These are phyloP conservation scores for Neoboletus brunneissimus DNA, from an alignment of 768 basidiomycete species.

Conservation along the genomic window DNA sequence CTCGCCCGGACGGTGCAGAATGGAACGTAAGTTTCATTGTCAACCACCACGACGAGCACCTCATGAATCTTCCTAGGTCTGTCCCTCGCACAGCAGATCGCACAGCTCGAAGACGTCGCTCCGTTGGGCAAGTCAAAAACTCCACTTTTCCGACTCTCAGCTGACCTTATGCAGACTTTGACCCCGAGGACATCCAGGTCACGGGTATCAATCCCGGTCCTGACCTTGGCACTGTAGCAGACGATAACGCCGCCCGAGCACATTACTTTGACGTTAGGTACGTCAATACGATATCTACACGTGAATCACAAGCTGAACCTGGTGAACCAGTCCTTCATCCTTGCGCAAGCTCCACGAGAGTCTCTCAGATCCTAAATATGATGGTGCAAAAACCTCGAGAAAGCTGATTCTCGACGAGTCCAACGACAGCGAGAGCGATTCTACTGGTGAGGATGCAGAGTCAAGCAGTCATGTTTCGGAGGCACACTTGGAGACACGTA, in stretches of 20 bases:
- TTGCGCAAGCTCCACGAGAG: constrained; percentile 64
- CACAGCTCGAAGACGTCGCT: constrained; percentile 68
- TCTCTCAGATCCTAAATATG: constrained; percentile 76
- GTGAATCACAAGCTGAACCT: constrained; percentile 3
- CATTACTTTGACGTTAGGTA: constrained; percentile 90
- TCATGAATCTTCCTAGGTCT: constrained; percentile 35
- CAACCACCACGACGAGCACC: background rate
- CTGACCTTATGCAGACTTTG: constrained; percentile 50
- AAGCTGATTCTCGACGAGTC: constrained; percentile 47
- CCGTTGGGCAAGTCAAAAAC: constrained; percentile 56
- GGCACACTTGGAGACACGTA: background rate
- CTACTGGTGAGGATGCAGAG: constrained; percentile 13
- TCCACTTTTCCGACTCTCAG: constrained; percentile 1
- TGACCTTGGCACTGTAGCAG: constrained; percentile 30
- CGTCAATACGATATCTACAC: constrained; percentile 24
- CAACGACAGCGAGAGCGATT: constrained; percentile 13
- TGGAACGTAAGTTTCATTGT: constrained; percentile 29
- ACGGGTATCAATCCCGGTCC: constrained; percentile 42
- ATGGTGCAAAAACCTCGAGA: constrained; percentile 62
- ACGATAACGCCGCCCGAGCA: constrained; percentile 48
- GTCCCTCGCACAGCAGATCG: constrained; percentile 78
- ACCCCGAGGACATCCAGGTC: constrained; percentile 64
- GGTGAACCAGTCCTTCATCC: constrained; percentile 55
- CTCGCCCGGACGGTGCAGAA: constrained; percentile 1
- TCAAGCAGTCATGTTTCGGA: constrained; percentile 24